These are phyloP conservation scores for Penicillium sp. DNA, from an alignment of 2,329 filamentous ascomycete species.

Conservation along the genomic window DNA sequence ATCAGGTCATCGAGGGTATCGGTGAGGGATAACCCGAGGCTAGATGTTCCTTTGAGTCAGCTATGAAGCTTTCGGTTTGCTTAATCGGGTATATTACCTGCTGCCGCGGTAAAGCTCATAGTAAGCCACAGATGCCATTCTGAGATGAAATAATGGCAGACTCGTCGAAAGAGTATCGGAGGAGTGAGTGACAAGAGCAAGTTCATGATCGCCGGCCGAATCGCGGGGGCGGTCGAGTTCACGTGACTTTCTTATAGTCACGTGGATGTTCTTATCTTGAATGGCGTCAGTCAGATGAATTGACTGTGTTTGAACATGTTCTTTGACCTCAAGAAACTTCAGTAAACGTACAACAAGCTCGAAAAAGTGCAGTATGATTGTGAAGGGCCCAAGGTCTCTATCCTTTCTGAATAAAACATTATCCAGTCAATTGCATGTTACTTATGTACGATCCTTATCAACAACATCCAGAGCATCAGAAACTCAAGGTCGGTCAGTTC, in stretches of 20 bases:
- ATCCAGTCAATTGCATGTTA: not conserved
- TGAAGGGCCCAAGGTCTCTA: not conserved
- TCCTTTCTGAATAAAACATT: not conserved
- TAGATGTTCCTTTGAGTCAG: slow-evolving; percentile 43
- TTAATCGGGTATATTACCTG: slow-evolving; percentile 63
- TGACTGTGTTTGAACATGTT: too few species aligned
- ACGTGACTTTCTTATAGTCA: slow-evolving; percentile 2
- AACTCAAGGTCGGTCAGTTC: slow-evolving; percentile 4
- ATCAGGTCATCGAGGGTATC: slow-evolving; percentile 98
- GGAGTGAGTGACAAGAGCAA: slow-evolving; percentile 14
- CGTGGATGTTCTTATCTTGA: not conserved
- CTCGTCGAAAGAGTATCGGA: slow-evolving; percentile 8
- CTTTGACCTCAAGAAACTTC: not conserved
- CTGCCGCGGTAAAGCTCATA: slow-evolving; percentile 98
- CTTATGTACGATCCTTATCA: slow-evolving; percentile 1
- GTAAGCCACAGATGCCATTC: slow-evolving; percentile 56
- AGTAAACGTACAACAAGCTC: not conserved
- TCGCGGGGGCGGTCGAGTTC: not conserved
- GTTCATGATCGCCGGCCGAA: slow-evolving; percentile 10
- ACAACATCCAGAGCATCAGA: slow-evolving; percentile 3
- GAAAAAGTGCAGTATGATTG: not conserved
- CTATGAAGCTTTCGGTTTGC: not conserved
- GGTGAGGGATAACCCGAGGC: slow-evolving; percentile 87
- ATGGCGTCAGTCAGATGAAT: not conserved
- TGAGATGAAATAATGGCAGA: slow-evolving; percentile 15